phyloP scores from a whole-genome alignment of 805 yeast species.

The Metschnikowia anglica region DNA sequence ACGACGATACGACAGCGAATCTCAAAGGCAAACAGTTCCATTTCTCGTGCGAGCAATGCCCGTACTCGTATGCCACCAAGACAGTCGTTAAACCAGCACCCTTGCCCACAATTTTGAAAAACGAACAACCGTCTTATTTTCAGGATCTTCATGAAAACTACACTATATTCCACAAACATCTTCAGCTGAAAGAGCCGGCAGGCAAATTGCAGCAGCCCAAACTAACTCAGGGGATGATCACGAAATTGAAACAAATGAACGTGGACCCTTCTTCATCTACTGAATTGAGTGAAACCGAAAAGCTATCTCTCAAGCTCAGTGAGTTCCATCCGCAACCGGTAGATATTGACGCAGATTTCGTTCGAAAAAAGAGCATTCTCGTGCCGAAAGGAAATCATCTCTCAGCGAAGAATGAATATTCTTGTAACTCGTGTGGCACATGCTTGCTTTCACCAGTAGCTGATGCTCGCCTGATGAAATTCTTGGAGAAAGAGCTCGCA shows the following conservation, averaged over 20 bases:
- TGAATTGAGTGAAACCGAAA: constrained; percentile 10
- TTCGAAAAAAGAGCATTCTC: neutral
- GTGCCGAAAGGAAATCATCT: constrained; percentile 30
- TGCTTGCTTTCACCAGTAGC: constrained; percentile 27
- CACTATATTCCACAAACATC: constrained; percentile 7
- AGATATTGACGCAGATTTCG: constrained; percentile 14
- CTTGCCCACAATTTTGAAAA: constrained; percentile 15
- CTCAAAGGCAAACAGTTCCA: constrained; percentile 14
- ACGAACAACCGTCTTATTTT: constrained; percentile 14
- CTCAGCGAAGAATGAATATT: constrained; percentile 24
- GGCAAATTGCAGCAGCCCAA: neutral
- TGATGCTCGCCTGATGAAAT: constrained; percentile 31
- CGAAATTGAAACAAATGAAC: constrained; percentile 11
- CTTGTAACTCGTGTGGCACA: constrained; percentile 33
- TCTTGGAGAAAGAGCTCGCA: constrained; percentile 32
- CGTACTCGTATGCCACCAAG: constrained; percentile 16
- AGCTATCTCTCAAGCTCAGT: constrained; percentile 8
- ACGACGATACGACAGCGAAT: constrained; percentile 16
- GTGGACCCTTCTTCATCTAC: constrained; percentile 4
- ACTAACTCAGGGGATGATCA: constrained; percentile 4
- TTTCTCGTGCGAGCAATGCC: constrained; percentile 17
- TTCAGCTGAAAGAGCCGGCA: neutral
- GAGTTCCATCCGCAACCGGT: constrained; percentile 5
- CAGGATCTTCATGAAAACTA: constrained; percentile 13
- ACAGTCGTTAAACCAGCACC: constrained; percentile 20